Percentiles rank a stretch among this genome's conserved stretches.
These are phyloP conservation scores for Podaxis sp. DNA, from an alignment of 768 basidiomycete species.

Conservation along the genomic window DNA sequence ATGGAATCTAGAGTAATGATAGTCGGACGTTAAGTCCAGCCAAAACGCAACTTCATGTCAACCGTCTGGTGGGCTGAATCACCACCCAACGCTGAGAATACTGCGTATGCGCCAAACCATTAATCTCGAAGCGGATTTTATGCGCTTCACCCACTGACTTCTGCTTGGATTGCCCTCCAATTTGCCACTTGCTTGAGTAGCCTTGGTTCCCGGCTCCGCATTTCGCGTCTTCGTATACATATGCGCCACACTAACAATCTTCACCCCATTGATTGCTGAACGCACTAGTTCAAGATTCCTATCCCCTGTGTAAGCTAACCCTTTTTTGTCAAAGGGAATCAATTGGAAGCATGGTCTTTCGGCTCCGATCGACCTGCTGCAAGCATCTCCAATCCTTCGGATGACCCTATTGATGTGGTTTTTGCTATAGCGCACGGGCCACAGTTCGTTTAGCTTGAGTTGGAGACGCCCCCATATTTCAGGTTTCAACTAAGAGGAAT, in stretches of 20 bases:
- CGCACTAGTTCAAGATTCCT: not conserved
- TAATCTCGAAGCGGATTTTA: not conserved
- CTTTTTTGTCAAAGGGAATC: not conserved
- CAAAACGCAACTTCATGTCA: too few species aligned
- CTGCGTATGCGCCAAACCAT: not conserved
- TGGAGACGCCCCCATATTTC: too few species aligned
- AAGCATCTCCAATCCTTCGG: too few species aligned
- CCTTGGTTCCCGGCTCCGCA: not conserved
- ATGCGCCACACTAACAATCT: not conserved
- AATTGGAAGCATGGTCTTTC: not conserved
- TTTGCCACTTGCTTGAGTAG: not conserved
- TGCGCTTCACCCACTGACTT: not conserved
- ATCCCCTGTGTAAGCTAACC: not conserved
- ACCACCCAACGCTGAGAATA: too few species aligned
- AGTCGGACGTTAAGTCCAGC: too few species aligned
- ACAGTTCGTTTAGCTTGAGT: too few species aligned
- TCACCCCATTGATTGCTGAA: not conserved
- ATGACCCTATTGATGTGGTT: too few species aligned
- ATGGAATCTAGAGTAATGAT: too few species aligned
- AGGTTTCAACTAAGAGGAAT: too few species aligned
- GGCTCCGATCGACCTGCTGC: not conserved
- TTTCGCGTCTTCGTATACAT: not conserved
- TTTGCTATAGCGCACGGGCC: too few species aligned
- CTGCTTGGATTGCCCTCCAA: not conserved
- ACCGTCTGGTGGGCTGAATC: too few species aligned